phyloP scores from a whole-genome alignment of 331 rosid genomes.

The Cucumis variabilis region DNA sequence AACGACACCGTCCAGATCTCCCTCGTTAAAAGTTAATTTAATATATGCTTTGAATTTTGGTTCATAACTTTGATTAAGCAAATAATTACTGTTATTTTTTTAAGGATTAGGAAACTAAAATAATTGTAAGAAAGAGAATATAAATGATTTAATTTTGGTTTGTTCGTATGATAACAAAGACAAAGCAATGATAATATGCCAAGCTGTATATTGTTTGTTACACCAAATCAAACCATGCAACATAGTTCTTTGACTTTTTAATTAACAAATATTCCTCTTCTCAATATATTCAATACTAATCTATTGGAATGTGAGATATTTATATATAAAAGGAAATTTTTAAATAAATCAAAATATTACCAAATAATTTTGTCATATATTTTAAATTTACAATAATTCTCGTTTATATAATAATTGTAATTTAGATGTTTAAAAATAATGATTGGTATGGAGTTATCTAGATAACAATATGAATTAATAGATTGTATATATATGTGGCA shows the following conservation, averaged over 20 bases:
- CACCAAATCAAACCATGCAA: neutral
- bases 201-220: neutral
- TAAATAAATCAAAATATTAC: too few relatives aligned
- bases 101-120: neutral
- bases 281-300: neutral
- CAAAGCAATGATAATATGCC: neutral
- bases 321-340: too few relatives aligned
- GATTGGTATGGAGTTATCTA: too few relatives aligned
- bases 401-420: too few relatives aligned
- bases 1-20: constrained; percentile 13
- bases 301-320: neutral
- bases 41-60: neutral
- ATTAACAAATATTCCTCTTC: neutral
- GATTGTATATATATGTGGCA: too few relatives aligned
- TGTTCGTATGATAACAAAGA: neutral
- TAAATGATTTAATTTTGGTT: constrained; percentile 25
- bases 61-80: neutral
- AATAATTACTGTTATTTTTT: neutral
- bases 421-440: too few relatives aligned
- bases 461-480: too few relatives aligned
- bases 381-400: too few relatives aligned
- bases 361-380: too few relatives aligned
- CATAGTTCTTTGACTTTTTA: neutral
- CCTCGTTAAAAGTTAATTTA: neutral
- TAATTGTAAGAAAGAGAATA: constrained; percentile 11